These are phyloP conservation scores for Melanopsichium pennsylvanicum DNA, from an alignment of 1,284 basidiomycete species.

Conservation along the genomic window DNA sequence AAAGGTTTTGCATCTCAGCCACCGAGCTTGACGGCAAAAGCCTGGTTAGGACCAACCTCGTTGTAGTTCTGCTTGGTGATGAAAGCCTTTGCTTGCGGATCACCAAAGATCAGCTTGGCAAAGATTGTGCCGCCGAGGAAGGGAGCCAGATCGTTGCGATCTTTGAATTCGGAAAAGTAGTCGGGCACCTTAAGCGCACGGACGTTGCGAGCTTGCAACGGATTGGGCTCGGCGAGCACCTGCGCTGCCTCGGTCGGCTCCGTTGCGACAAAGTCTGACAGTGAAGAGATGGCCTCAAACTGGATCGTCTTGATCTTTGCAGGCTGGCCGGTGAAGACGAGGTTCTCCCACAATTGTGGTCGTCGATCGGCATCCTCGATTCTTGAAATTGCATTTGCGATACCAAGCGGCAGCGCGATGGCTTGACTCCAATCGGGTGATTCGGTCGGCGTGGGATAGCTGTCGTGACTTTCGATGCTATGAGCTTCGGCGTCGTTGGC, in stretches of 20 bases:
- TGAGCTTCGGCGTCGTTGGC: neutral
- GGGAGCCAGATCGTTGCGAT: constrained; percentile 58
- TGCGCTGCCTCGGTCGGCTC: constrained; percentile 53
- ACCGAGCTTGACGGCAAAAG: constrained; percentile 36
- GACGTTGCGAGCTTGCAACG: constrained; percentile 55
- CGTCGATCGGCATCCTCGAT: constrained; percentile 55
- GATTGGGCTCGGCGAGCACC: constrained; percentile 55
- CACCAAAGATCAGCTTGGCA: constrained; percentile 62
- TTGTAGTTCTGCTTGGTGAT: constrained; percentile 64
- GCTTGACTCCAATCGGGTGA: constrained; percentile 27
- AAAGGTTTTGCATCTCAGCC: too few species aligned
- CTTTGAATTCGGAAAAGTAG: constrained; percentile 65
- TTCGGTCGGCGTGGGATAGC: constrained; percentile 13
- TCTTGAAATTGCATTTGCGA: constrained; percentile 38
- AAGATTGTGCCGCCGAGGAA: constrained; percentile 64
- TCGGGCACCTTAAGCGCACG: constrained; percentile 61
- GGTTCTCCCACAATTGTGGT: constrained; percentile 58
- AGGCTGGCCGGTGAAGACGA: constrained; percentile 58
- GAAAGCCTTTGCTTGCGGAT: constrained; percentile 54
- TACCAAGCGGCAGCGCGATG: constrained; percentile 45
- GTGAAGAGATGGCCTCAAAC: constrained; percentile 44
- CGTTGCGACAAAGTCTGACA: constrained; percentile 38
- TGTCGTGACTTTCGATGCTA: constrained; percentile 18
- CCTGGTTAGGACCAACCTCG: constrained; percentile 55
- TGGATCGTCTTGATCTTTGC: constrained; percentile 51